These are phyloP conservation scores for Termitomyces titanicus DNA, from an alignment of 768 basidiomycete species.

Conservation along the genomic window DNA sequence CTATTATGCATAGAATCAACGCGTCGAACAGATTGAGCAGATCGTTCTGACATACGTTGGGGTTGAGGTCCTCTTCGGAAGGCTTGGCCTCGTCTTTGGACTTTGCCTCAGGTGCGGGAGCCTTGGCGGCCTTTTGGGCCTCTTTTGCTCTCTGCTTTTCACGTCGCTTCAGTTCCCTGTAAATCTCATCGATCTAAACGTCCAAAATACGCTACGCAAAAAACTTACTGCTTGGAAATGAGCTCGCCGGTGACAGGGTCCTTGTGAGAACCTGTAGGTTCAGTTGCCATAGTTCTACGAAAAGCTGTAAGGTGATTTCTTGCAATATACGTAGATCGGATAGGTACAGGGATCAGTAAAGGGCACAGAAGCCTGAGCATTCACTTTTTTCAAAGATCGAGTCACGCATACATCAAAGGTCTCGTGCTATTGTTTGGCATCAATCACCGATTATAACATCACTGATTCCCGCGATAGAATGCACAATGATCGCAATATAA, in stretches of 20 bases:
- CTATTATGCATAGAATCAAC: constrained; percentile 37
- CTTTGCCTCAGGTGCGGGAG: constrained; percentile 36
- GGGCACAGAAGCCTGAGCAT: constrained; percentile 30
- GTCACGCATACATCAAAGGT: constrained; percentile 1
- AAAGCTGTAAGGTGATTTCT: constrained; percentile 2
- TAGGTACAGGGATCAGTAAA: constrained; percentile 11
- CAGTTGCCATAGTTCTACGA: constrained; percentile 35
- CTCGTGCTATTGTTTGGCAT: constrained; percentile 4
- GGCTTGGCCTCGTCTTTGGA: constrained; percentile 39
- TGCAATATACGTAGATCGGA: constrained; percentile 6
- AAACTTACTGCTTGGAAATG: constrained; percentile 90
- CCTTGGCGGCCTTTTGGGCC: constrained; percentile 47
- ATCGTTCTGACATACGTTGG: constrained; percentile 62
- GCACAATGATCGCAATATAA: neutral
- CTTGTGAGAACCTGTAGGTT: constrained; percentile 49
- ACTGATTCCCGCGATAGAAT: neutral
- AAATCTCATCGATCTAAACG: constrained; percentile 25
- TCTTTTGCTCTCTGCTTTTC: constrained; percentile 85
- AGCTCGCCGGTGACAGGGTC: constrained; percentile 93
- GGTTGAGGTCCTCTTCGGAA: constrained; percentile 81
- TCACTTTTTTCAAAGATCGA: constrained; percentile 20
- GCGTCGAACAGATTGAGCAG: neutral
- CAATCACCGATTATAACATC: neutral
- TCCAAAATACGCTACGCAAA: constrained; percentile 15
- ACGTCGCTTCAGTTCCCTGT: constrained; percentile 91